phyloP scores from a whole-genome alignment of 208 protist genomes.

The Leishmania lainsoni region DNA sequence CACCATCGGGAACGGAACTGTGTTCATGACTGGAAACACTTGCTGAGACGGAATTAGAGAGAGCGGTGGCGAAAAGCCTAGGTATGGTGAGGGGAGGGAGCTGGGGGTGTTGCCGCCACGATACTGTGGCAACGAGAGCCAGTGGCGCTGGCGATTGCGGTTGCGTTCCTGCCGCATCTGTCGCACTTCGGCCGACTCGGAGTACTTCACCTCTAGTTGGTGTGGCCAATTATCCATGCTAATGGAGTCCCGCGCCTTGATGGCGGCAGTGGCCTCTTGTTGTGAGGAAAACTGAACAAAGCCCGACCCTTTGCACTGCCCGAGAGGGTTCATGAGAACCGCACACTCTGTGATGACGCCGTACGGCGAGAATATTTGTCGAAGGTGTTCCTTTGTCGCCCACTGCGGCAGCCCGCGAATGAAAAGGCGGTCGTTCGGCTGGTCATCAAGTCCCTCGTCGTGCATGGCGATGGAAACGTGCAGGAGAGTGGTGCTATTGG shows the following conservation, averaged over 20 bases:
- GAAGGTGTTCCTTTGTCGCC: conserved; percentile 86
- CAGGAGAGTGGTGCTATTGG: conserved; percentile 56
- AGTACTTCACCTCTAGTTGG: conserved; percentile 86
- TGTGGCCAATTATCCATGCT: conserved; percentile 76
- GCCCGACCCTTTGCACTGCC: conserved; percentile 91
- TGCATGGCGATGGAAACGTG: conserved; percentile 92
- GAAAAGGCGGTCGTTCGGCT: conserved; percentile 88
- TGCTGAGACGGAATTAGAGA: conserved; percentile 68
- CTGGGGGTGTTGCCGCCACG: conserved; percentile 32
- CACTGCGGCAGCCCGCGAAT: conserved; percentile 87
- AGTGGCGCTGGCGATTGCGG: conserved; percentile 76
- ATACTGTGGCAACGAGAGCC: conserved; percentile 76
- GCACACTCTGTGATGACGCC: conserved; percentile 72
- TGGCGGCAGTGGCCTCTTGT: conserved; percentile 68
- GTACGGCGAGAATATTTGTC: conserved; percentile 64
- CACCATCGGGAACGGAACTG: conserved; percentile 55
- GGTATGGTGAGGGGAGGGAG: conserved; percentile 34
- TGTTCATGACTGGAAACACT: conserved; percentile 43
- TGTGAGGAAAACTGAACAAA: conserved; percentile 86
- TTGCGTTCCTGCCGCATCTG: conserved; percentile 90
- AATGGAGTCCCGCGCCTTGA: conserved; percentile 54
- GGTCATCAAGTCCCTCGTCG: conserved; percentile 88
- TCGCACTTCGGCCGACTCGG: conserved; percentile 77
- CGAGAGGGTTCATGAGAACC: conserved; percentile 85
- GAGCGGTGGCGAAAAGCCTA: conserved; percentile 32